A percentile compares a stretch with the other conserved stretches of the same genome.
These are phyloP conservation scores for Coniferiporia weirii DNA, from an alignment of 1,284 basidiomycete genomes.

Conservation along the genomic window DNA sequence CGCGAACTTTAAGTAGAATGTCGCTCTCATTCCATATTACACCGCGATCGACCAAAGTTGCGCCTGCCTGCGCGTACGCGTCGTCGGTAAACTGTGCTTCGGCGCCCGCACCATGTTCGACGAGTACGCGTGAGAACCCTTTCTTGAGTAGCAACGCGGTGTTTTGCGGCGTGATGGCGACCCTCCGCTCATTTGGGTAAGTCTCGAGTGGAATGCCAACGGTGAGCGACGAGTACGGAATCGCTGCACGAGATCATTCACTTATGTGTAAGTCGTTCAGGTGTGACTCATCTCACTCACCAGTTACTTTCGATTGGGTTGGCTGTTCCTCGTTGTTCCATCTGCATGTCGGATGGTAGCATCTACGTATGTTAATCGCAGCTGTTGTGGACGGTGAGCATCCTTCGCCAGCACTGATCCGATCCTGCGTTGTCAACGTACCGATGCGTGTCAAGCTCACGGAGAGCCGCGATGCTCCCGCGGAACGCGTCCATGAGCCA, in stretches of 20 bases:
- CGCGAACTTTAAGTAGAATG: constrained; percentile 78
- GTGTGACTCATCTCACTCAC: neutral
- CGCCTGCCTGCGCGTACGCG: constrained; percentile 74
- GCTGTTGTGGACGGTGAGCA: neutral
- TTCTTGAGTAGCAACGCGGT: constrained; percentile 71
- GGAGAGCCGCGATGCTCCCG: neutral
- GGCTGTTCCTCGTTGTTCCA: constrained; percentile 8
- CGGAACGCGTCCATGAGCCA: neutral
- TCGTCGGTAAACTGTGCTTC: constrained; percentile 75
- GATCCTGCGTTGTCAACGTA: neutral
- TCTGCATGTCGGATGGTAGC: constrained; percentile 13
- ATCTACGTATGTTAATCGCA: neutral
- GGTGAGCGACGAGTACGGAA: constrained; percentile 67
- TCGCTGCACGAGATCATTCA: constrained; percentile 34
- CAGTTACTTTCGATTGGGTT: constrained; percentile 7
- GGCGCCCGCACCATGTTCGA: constrained; percentile 67
- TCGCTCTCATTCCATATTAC: constrained; percentile 61
- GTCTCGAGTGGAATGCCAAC: constrained; percentile 74
- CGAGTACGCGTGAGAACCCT: constrained; percentile 66
- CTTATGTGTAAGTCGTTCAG: too few relatives aligned
- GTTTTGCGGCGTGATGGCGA: constrained; percentile 76
- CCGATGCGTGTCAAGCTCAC: neutral
- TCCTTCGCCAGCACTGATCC: neutral
- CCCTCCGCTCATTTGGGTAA: constrained; percentile 71
- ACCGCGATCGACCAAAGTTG: constrained; percentile 60